phyloP scores from a whole-genome alignment of 345 rosid species.

The Aethionema arabicum region DNA sequence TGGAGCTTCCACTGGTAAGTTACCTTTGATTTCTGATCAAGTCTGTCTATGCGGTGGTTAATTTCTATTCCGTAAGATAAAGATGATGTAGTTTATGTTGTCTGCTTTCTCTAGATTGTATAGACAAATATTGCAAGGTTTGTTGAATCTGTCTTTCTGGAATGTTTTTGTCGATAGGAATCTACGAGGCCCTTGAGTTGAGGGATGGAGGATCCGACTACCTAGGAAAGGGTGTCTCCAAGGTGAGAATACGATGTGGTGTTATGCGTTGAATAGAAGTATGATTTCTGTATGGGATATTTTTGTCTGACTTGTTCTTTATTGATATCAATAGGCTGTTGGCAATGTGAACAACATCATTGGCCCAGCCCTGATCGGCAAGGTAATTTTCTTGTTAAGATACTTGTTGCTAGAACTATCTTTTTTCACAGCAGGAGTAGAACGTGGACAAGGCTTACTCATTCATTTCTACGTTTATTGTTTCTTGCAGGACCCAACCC shows the following conservation, averaged over 20 bases:
- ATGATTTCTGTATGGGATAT: background rate
- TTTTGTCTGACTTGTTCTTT: background rate
- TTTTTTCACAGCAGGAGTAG: background rate
- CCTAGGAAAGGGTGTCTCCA: slow-evolving; percentile 92
- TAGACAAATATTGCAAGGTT: background rate
- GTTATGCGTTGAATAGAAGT: background rate
- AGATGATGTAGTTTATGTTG: background rate
- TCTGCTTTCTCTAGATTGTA: background rate
- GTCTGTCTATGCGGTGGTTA: background rate
- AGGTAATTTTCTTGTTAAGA: slow-evolving; percentile 43
- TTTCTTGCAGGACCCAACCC: slow-evolving; percentile 71
- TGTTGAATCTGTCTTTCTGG: background rate
- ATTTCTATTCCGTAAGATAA: background rate
- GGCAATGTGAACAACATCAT: slow-evolving; percentile 71
- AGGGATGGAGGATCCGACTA: slow-evolving; percentile 98
- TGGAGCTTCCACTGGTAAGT: slow-evolving; percentile 95
- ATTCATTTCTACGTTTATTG: background rate
- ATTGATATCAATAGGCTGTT: slow-evolving; percentile 56
- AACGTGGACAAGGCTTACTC: background rate
- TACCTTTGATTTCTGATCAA: background rate
- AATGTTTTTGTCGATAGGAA: slow-evolving; percentile 40
- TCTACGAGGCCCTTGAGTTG: slow-evolving; percentile 90
- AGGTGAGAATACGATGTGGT: slow-evolving; percentile 42
- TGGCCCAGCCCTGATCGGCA: slow-evolving; percentile 88
- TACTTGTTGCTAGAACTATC: background rate